Evolutionary conservation across 2,329 filamentous ascomycete species (phyloP), one percentile per base, ranked within the genome.

Genomic region (Alternaria dauci): DNA sequence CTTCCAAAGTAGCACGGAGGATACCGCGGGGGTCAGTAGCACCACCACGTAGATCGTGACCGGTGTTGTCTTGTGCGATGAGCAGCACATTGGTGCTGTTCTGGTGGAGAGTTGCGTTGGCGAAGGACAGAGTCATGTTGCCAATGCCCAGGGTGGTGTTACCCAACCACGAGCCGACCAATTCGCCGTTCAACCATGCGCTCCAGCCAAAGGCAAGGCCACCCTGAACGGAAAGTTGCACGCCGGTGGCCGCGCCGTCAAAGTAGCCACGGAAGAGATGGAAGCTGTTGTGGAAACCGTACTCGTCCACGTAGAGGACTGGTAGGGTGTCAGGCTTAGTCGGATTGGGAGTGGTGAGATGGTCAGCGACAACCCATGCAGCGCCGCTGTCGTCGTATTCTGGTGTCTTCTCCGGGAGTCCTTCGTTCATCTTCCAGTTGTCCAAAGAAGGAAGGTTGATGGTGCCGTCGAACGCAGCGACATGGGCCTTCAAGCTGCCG

Each of bases 11-110:
- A 0, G 84, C 85, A 30, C 84, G 82, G 47, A 80, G 79, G 65
- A 87, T 86, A 5, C 86, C 86, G 43, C 85, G 77, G 8, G 83
- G 80, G 16, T 83, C 80, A 4, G 82, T 76, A 5, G 84, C 84
- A 0, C 78, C 80, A 1, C 79, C 78, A 0, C 82, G 83, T 26
- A 86, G 80, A 51, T 88, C 86, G 68, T 89, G 85, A 9, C 87
- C 87, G 18, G 84, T 86, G 75, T 88, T 83, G 67, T 89, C 85
- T 73, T 87, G 84, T 25, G 88, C 77, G 4, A 88, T 75, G n/a
- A 87, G 81, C 6, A 88, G 77, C 2, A 84, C 72, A 57, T 87
- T 86, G 0, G 67, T 69, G 11, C 60, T 58, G 18, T 78, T 76
- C 1, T 74, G 64, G 39, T 76, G 73, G 0, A 86, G 65, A 2